Percentiles rank a stretch among this genome's conserved stretches.
Evolutionary conservation across 208 protist genomes (phyloP).

Genomic region (Herpetomonas tarakana): DNA sequence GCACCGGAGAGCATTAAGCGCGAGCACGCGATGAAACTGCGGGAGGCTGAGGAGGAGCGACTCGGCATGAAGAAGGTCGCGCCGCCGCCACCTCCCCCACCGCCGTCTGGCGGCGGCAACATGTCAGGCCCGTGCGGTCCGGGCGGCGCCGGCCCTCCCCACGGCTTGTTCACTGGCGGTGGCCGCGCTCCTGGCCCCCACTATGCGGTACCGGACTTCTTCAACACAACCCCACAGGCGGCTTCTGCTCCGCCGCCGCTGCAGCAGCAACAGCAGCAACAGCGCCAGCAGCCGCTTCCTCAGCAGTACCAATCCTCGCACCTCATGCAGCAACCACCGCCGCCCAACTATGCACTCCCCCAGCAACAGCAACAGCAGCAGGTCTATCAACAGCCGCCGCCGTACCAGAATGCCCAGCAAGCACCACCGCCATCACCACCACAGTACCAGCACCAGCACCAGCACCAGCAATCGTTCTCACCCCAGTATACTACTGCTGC

Average conservation of each 20-base stretch:
- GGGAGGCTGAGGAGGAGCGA: conserved; percentile 56
- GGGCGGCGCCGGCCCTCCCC: conserved; percentile 7
- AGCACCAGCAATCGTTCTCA: neutral
- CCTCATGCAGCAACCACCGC: neutral
- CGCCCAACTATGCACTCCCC: no score
- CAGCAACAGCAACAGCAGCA: no score
- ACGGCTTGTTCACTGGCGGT: neutral
- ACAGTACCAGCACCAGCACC: neutral
- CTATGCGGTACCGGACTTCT: conserved; percentile 73
- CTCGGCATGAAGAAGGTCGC: conserved; percentile 35
- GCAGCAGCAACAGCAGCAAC: neutral
- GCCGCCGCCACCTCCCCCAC: conserved; percentile 22
- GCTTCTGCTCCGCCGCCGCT: neutral
- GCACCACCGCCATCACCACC: neutral
- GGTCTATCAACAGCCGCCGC: no score
- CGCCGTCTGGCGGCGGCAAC: neutral
- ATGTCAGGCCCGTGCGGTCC: conserved; percentile 10
- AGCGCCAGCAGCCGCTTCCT: neutral
- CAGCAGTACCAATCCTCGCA: neutral
- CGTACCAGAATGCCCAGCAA: no score
- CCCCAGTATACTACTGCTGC: no score
- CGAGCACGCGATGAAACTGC: conserved; percentile 58
- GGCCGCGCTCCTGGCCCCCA: conserved; percentile 24
- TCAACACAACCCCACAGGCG: conserved; percentile 15
- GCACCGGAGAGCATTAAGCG: conserved; percentile 63